Evolutionary conservation across 2,329 filamentous ascomycete genomes (phyloP).

Genomic region (Triangularia setosa): DNA sequence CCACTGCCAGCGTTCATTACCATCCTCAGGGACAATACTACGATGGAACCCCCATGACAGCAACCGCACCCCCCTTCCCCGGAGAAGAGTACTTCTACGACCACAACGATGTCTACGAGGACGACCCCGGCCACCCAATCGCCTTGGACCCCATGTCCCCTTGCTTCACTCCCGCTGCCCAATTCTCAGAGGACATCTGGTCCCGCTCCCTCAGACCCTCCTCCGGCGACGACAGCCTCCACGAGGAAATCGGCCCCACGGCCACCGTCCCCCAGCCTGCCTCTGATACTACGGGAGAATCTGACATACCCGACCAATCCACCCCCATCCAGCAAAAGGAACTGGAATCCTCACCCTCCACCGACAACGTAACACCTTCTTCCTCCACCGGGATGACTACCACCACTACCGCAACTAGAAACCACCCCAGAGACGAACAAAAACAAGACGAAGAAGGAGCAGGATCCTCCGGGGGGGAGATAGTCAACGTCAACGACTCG

Average conservation of each 20-base stretch:
- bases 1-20: neutral
- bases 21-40: neutral
- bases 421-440: neutral
- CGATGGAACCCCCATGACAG: neutral
- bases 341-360: neutral
- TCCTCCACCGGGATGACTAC: neutral
- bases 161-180: slow-evolving; percentile 10
- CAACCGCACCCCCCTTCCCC: neutral
- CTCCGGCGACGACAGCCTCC: neutral
- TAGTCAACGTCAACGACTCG: neutral
- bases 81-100: neutral
- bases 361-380: neutral
- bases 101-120: neutral
- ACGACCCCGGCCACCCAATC: neutral
- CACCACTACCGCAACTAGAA: neutral
- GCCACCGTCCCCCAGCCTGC: neutral
- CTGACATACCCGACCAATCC: neutral
- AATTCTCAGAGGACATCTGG: slow-evolving; percentile 18
- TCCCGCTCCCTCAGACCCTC: neutral
- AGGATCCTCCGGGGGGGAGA: neutral
- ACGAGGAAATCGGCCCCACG: neutral
- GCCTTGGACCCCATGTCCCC: neutral
- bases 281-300: neutral
- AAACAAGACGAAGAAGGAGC: too few relatives aligned
- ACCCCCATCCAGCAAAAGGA: neutral